Evolutionary conservation across 31 red algal species (phyloP), one percentile per base, ranked within the genome.

Genomic region (Odonthalia washingtoniensis): DNA sequence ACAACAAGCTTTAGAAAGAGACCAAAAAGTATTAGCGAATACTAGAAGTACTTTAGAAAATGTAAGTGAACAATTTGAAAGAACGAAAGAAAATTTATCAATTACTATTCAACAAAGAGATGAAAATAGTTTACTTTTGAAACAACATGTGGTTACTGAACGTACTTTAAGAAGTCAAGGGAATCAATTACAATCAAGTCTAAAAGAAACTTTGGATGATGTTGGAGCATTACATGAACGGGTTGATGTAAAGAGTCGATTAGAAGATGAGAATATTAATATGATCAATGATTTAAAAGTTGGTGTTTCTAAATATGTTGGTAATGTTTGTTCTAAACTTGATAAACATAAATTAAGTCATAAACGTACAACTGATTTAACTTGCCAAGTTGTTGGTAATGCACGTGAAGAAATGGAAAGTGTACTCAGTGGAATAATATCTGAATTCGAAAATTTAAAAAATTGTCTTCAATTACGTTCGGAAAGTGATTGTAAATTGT

Each of bases 91-190:
- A 68, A 70, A 37, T 34, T 78, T 93, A 1, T 75, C 77, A 34
- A 33, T 72, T 31, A 72, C 70, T 39, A 52, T 30, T 27, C 91
- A 93, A 69, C 84, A 93, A 57, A 75, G 75, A 57, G 79, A 87
- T 40, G 91, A 93, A 62, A 83, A 83, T 60, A 72, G 66, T 24
- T 77, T 82, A 62, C 91, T 93, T n/a, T 77, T 87, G 17, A 57
- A 64, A 45, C 66, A 42, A 17, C 91, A 93, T 84, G 84, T 93
- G 36, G 78, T 69, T 24, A 80, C 91, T 34, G 91, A 93, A 73
- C 45, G 18, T 46, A 43, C 32, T n/a, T 44, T 93, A 9, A 70
- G 88, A 38, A 34, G 69, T 31, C 72, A 93, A 80, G 91, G 91
- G 31, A 28, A 34, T 36, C 68, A 46, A 61, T 72, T 93, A 69